Conservation (phyloP, 2,329 filamentous ascomycete species). For the Penicillium digitatum region DNA sequence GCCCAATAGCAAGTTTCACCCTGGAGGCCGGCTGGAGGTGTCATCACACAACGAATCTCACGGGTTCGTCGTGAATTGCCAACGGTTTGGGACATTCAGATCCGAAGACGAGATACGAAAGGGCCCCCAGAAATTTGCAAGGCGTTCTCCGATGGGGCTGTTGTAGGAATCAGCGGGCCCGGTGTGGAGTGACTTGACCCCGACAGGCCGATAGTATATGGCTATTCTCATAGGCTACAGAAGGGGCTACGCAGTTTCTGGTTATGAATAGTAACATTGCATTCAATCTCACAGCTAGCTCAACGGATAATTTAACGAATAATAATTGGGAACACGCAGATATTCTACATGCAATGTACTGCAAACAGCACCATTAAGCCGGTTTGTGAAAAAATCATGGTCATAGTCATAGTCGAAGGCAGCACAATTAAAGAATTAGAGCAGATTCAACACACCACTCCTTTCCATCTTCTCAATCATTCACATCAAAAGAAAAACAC, state of each 20-base stretch:
- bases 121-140: background rate
- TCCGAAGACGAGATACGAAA: background rate
- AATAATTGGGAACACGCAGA: background rate
- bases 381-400: no score
- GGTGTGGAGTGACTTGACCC: no score
- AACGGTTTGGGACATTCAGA: background rate
- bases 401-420: background rate
- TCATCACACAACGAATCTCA: no score
- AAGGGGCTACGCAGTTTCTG: background rate
- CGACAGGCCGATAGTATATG: background rate
- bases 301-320: background rate
- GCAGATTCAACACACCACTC: background rate
- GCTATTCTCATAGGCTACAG: background rate
- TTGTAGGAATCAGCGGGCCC: background rate
- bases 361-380: background rate
- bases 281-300: background rate
- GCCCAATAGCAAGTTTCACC: no score
- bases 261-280: background rate
- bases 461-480: slow-evolving; percentile 9
- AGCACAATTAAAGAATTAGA: background rate
- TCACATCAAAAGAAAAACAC: background rate
- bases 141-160: background rate
- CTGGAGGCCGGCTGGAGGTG: no score
- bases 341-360: background rate
- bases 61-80: background rate